These are phyloP conservation scores for Protomyces macrosporus DNA, from an alignment of 1,139 yeast species.

Conservation along the genomic window DNA sequence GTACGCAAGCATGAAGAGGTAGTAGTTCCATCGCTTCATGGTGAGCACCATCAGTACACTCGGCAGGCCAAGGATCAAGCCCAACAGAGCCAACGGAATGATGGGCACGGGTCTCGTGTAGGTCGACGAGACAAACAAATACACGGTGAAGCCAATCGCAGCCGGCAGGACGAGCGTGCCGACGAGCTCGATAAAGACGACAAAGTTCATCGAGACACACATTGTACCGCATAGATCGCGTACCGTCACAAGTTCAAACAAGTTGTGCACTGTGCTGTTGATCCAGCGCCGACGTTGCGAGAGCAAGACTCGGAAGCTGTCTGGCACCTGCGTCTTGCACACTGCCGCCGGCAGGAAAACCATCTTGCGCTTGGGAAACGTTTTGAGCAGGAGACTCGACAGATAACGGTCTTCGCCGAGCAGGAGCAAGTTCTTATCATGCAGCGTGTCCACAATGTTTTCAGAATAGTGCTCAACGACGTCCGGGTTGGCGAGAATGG, in stretches of 20 bases:
- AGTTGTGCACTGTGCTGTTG: constrained; percentile 91
- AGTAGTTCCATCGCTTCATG: constrained; percentile 68
- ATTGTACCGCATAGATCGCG: constrained; percentile 94
- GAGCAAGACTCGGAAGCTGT: constrained; percentile 66
- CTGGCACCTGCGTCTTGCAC: constrained; percentile 90
- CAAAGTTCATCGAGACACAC: constrained; percentile 96
- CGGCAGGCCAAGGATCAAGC: constrained; percentile 81
- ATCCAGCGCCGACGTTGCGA: constrained; percentile 99
- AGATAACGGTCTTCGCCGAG: constrained; percentile 92
- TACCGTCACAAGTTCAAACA: constrained; percentile 83
- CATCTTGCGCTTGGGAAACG: constrained; percentile 90
- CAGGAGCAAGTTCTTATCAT: constrained; percentile 77
- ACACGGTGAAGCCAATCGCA: constrained; percentile 79
- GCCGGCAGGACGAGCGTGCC: constrained; percentile 92
- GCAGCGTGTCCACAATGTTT: constrained; percentile 79
- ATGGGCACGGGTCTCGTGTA: constrained; percentile 78
- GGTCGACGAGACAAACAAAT: constrained; percentile 71
- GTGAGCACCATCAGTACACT: constrained; percentile 83
- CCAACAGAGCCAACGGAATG: constrained; percentile 72
- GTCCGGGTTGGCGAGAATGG: constrained; percentile 91
- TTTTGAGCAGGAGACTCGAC: constrained; percentile 80
- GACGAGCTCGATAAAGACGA: constrained; percentile 75
- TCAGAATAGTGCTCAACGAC: constrained; percentile 92
- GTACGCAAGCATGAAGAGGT: constrained; percentile 78
- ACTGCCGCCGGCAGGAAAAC: constrained; percentile 93